Evolutionary conservation across 2,329 filamentous ascomycete genomes (phyloP).

Genomic region (Penicillium sumatraense): DNA sequence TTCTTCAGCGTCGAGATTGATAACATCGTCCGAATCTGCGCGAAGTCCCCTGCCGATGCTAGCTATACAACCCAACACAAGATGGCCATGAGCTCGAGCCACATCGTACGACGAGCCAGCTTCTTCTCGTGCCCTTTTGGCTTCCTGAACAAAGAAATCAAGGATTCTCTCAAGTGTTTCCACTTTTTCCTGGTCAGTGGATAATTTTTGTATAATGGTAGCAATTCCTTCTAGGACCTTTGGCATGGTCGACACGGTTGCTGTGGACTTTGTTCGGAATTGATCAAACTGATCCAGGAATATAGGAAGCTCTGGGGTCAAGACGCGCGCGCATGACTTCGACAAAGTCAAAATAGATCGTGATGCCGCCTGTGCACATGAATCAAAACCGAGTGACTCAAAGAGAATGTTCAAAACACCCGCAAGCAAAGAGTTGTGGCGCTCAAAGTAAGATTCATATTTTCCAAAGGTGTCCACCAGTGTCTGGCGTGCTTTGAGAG

Average conservation of each 20-base stretch:
- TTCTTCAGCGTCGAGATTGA: slow-evolving; percentile 36
- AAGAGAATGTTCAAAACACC: slow-evolving; percentile 51
- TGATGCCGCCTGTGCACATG: slow-evolving; percentile 47
- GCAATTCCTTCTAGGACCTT: slow-evolving; percentile 51
- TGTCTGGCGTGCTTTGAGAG: slow-evolving; percentile 45
- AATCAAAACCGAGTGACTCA: slow-evolving; percentile 46
- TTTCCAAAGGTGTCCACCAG: slow-evolving; percentile 49
- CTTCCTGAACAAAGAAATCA: slow-evolving; percentile 41
- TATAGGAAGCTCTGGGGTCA: slow-evolving; percentile 46
- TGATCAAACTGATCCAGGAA: slow-evolving; percentile 49
- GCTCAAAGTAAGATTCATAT: slow-evolving; percentile 50
- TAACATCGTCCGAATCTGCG: slow-evolving; percentile 39
- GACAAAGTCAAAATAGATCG: slow-evolving; percentile 50
- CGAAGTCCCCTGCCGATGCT: slow-evolving; percentile 48
- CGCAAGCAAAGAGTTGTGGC: slow-evolving; percentile 45
- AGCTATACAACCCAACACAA: slow-evolving; percentile 45
- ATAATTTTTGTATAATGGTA: slow-evolving; percentile 48
- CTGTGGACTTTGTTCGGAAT: slow-evolving; percentile 42
- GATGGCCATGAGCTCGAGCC: slow-evolving; percentile 38
- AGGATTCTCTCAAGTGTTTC: slow-evolving; percentile 45
- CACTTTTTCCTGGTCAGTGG: slow-evolving; percentile 45
- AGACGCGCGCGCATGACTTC: slow-evolving; percentile 47
- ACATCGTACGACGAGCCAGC: slow-evolving; percentile 38
- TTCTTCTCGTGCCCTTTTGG: slow-evolving; percentile 37
- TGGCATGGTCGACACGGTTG: slow-evolving; percentile 44